phyloP scores from a whole-genome alignment of 768 basidiomycete genomes.

The Serendipita sp. region DNA sequence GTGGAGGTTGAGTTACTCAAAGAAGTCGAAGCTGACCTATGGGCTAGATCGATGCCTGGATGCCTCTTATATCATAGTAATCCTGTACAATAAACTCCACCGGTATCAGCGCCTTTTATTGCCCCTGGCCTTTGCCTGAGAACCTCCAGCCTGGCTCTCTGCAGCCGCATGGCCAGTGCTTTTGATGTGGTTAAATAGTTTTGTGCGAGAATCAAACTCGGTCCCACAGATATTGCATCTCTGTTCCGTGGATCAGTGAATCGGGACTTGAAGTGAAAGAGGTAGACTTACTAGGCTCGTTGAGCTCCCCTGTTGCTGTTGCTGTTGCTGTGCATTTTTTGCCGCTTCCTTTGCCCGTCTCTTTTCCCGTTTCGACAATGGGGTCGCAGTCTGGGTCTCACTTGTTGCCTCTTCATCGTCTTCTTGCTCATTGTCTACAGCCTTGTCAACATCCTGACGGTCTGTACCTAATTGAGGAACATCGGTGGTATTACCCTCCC shows the following conservation, averaged over 20 bases:
- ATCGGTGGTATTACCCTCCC: conserved; percentile 1
- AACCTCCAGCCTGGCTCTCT: neutral
- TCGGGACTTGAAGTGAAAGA: neutral
- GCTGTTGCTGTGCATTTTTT: conserved; percentile 38
- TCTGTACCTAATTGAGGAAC: conserved; percentile 9
- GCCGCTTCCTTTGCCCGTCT: conserved; percentile 55
- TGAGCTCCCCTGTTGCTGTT: neutral
- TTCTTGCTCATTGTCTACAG: conserved; percentile 7
- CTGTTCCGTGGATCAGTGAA: conserved; percentile 12
- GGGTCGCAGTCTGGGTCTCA: neutral
- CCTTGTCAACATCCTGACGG: neutral
- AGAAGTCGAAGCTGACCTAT: no score
- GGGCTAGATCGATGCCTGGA: no score
- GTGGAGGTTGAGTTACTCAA: no score
- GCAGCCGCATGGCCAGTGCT: conserved; percentile 47
- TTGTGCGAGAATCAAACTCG: conserved; percentile 49
- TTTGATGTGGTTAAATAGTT: conserved; percentile 56
- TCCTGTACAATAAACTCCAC: neutral
- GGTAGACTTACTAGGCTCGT: neutral
- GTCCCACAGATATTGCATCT: conserved; percentile 55
- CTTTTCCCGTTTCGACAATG: conserved; percentile 60
- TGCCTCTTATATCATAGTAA: no score
- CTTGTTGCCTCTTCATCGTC: conserved; percentile 7
- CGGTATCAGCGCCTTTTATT: neutral
- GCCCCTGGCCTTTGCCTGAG: neutral